Evolutionary conservation across 2,329 filamentous ascomycete genomes (phyloP).

Genomic region (Colletotrichum graminicola): DNA sequence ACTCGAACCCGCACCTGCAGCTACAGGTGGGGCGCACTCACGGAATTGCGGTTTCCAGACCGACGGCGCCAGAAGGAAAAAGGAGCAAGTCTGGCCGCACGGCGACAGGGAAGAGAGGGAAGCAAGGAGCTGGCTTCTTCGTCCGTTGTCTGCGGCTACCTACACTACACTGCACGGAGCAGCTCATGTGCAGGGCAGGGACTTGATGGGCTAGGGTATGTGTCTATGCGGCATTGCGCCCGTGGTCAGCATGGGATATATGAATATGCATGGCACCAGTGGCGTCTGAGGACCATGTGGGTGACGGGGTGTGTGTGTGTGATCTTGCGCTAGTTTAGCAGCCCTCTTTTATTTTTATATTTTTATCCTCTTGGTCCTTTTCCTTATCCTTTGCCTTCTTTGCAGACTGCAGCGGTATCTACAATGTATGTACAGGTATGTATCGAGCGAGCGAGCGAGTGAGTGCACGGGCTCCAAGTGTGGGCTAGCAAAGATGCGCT

Average conservation of each 20-base stretch:
- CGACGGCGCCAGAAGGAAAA: slow-evolving; percentile 31
- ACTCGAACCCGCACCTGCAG: neutral
- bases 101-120: slow-evolving; percentile 7
- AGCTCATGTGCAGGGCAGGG: slow-evolving; percentile 28
- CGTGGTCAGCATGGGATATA: slow-evolving; percentile 13
- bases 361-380: no score
- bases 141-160: slow-evolving; percentile 7
- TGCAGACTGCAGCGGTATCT: neutral
- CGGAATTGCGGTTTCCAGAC: slow-evolving; percentile 37
- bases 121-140: slow-evolving; percentile 8
- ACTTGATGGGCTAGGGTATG: slow-evolving; percentile 13
- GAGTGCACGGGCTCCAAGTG: slow-evolving; percentile 28
- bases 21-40: slow-evolving; percentile 24
- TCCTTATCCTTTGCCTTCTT: no score
- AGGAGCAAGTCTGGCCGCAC: slow-evolving; percentile 20
- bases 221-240: neutral
- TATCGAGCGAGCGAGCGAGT: neutral
- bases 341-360: neutral
- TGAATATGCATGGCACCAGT: slow-evolving; percentile 29
- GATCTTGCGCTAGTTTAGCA: slow-evolving; percentile 36
- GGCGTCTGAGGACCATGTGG: slow-evolving; percentile 22
- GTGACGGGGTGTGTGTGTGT: slow-evolving; percentile 23
- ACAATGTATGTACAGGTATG: no score
- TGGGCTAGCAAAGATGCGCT: slow-evolving; percentile 30
- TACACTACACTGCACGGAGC: slow-evolving; percentile 23